Conservation (phyloP, 2,329 filamentous ascomycete species). For the Ophiocordyceps australis region DNA sequence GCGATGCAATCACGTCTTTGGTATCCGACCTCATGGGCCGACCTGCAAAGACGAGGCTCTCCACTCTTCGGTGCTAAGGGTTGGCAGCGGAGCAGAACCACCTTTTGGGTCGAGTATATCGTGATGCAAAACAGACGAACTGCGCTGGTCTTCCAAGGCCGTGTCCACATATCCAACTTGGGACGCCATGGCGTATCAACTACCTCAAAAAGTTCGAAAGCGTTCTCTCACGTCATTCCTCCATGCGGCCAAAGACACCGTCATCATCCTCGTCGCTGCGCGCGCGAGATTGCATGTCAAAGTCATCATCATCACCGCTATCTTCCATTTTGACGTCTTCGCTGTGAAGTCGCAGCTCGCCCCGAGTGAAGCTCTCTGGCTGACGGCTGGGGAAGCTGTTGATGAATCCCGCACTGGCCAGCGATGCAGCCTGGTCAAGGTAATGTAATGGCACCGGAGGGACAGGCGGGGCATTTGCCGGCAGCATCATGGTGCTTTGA, state of each 20-base stretch:
- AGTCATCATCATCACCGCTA: conserved; percentile 52
- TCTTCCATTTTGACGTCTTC: conserved; percentile 52
- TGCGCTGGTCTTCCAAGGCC: conserved; percentile 9
- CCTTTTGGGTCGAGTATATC: conserved; percentile 25
- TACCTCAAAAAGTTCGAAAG: conserved; percentile 14
- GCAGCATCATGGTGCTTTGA: conserved; percentile 41
- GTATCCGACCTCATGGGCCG: too few species aligned
- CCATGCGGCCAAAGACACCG: conserved; percentile 91
- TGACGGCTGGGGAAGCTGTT: conserved; percentile 42
- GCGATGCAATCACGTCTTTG: conserved; percentile 25
- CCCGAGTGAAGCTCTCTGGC: conserved; percentile 47
- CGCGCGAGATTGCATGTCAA: conserved; percentile 39
- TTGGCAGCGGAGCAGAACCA: conserved; percentile 44
- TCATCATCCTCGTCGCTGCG: conserved; percentile 83
- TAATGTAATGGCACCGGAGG: conserved; percentile 74
- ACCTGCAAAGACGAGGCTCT: conserved; percentile 22
- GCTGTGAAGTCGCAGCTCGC: conserved; percentile 28
- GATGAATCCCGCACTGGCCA: conserved; percentile 44
- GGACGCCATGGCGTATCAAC: conserved; percentile 10
- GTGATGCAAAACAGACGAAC: conserved; percentile 32
- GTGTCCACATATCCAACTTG: conserved; percentile 1
- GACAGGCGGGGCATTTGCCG: conserved; percentile 66
- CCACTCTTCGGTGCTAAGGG: conserved; percentile 54
- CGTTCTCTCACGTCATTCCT: conserved; percentile 47
- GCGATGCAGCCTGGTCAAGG: conserved; percentile 38